Conservation (phyloP, 1,139 yeast genomes). For the Geotrichum klebahnii region DNA sequence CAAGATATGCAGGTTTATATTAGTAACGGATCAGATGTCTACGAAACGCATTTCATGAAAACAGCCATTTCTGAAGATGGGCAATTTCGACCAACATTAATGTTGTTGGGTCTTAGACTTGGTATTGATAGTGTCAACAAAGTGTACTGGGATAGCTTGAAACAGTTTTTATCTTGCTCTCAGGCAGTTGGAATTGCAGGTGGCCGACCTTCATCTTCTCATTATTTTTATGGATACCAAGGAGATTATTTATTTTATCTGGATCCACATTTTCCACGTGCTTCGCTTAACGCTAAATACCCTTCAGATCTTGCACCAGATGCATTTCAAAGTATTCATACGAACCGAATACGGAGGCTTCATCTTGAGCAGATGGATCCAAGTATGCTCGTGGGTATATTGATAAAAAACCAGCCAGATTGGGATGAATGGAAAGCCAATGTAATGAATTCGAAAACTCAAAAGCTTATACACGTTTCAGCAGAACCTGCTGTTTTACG, state of each 20-base stretch:
- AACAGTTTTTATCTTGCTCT: slow-evolving; percentile 49
- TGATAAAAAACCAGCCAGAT: slow-evolving; percentile 52
- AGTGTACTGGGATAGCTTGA: slow-evolving; percentile 68
- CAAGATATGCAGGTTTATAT: slow-evolving; percentile 50
- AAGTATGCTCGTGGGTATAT: slow-evolving; percentile 86
- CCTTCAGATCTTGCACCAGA: slow-evolving; percentile 29
- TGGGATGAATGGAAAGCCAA: slow-evolving; percentile 53
- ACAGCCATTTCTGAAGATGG: slow-evolving; percentile 28
- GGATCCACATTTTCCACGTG: slow-evolving; percentile 86
- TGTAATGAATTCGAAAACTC: slow-evolving; percentile 46
- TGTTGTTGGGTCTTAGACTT: slow-evolving; percentile 73
- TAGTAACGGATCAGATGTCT: slow-evolving; percentile 71
- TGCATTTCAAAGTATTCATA: slow-evolving; percentile 52
- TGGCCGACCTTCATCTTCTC: slow-evolving; percentile 90
- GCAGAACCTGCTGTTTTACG: slow-evolving; percentile 31
- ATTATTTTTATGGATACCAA: slow-evolving; percentile 83
- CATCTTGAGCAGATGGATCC: slow-evolving; percentile 77
- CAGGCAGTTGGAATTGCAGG: slow-evolving; percentile 94
- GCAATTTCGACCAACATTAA: slow-evolving; percentile 49
- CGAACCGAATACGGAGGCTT: slow-evolving; percentile 55
- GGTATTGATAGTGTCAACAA: slow-evolving; percentile 75
- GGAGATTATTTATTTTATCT: slow-evolving; percentile 66
- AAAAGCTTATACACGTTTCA: slow-evolving; percentile 36
- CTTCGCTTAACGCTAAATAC: slow-evolving; percentile 39
- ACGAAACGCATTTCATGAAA: slow-evolving; percentile 52